These are phyloP conservation scores for Albugo candida DNA, from an alignment of 352 stramenopile species.

Conservation along the genomic window DNA sequence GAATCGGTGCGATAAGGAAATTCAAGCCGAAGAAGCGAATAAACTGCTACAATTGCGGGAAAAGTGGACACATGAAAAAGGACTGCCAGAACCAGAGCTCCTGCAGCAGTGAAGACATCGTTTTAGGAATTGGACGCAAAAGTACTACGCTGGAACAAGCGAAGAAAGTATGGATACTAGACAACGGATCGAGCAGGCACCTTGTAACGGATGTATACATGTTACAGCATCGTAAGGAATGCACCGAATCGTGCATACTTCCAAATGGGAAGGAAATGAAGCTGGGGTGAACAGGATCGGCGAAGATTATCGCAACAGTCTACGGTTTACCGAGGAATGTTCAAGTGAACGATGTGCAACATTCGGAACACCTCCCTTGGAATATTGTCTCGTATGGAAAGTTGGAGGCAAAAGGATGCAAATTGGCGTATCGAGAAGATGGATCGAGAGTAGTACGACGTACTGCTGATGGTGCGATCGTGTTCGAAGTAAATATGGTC, in stretches of 20 bases:
- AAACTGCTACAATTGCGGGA: no score
- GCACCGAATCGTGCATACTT: neutral
- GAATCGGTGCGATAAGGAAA: neutral
- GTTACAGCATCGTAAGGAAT: neutral
- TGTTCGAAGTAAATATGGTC: neutral
- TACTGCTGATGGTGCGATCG: neutral
- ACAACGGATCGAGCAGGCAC: neutral
- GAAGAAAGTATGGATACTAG: neutral
- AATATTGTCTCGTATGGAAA: neutral
- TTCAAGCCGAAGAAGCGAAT: conserved; percentile 1
- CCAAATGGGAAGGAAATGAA: neutral
- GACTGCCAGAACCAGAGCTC: no score
- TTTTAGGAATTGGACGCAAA: neutral
- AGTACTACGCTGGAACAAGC: neutral
- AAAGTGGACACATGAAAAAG: no score
- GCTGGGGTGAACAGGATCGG: neutral
- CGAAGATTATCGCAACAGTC: neutral
- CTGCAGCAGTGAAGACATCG: neutral
- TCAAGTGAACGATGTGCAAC: neutral
- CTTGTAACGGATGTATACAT: neutral
- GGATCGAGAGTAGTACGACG: neutral
- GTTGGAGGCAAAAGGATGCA: neutral
- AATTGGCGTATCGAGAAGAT: neutral
- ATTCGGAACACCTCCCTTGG: neutral
- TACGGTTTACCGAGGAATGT: neutral